Evolutionary conservation across 2,329 filamentous ascomycete species (phyloP), one percentile per base, ranked within the genome.

Genomic region (Fusarium duplospermum): DNA sequence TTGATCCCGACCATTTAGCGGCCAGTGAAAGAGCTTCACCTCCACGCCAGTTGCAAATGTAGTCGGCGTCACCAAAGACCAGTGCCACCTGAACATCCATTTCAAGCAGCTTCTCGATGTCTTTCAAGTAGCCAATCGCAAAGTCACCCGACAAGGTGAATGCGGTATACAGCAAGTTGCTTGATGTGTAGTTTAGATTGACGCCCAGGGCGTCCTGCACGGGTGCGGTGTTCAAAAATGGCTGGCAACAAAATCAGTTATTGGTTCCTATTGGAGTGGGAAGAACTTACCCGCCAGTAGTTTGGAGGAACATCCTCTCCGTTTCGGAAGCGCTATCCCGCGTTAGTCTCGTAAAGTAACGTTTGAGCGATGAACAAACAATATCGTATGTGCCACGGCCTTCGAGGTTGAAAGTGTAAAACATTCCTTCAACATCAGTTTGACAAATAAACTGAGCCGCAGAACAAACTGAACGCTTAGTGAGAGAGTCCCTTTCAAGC

Each of bases 21-120:
- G 65, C 52, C 4, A 71, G 62, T 1, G 69, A 71, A 9, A 69
- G 50, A 2, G 66, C 66, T 27, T 71, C 69, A 7, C 69, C 69
- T 3, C 69, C 69, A 14, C 50, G 54, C 69, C 69, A 71, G 58
- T 71, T 71, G 54, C 65, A 68, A 8, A 71, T 68, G 11, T 71
- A 71, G 16, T 71, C 69, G 9, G 69, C 69, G 11, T 71, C 69
- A 7, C 69, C 69, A 22, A 56, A 71, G 1, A 69, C 62, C 9
- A 71, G 24, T 4, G 65, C 57, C 9, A 71, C 58, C n/a, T 69
- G 58, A 35, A 71, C 58, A 6, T 62, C 69, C 14, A 54, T 33
- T 20, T 71, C 65, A 1, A 71, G 40, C 4, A 71, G 35, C 20
- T 63, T 54, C 20, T 65, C 65, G 2, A 71, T 35, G 11, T 71